phyloP scores from a whole-genome alignment of 352 stramenopile species.

The Phytophthora podocarpi region DNA sequence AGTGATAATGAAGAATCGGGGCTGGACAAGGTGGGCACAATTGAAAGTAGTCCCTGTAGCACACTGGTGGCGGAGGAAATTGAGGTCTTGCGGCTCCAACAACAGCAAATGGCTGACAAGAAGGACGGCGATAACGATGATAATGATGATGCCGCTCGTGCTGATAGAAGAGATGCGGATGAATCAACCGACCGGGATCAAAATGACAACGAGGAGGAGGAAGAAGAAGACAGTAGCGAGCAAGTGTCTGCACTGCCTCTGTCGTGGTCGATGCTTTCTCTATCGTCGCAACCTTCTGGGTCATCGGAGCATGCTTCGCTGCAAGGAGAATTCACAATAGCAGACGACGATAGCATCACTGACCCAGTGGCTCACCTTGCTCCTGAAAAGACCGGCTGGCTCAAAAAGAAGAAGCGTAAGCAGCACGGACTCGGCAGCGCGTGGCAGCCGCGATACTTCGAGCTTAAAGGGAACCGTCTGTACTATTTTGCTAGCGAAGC shows the following conservation, averaged over 20 bases:
- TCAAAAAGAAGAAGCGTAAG: conserved; percentile 84
- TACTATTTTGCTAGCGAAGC: conserved; percentile 83
- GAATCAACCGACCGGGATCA: conserved; percentile 7
- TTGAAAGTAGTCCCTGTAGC: conserved; percentile 27
- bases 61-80: conserved; percentile 32
- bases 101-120: conserved; percentile 21
- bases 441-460: conserved; percentile 82
- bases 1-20: conserved; percentile 9
- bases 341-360: conserved; percentile 23
- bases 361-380: conserved; percentile 25
- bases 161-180: conserved; percentile 11
- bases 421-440: conserved; percentile 70
- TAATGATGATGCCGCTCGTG: background rate
- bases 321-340: conserved; percentile 28
- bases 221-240: conserved; percentile 41
- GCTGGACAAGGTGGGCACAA: background rate
- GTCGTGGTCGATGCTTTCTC: conserved; percentile 70
- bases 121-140: background rate
- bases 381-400: conserved; percentile 75
- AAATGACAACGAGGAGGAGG: conserved; percentile 27
- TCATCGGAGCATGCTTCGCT: conserved; percentile 33
- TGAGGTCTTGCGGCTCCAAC: conserved; percentile 23
- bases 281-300: conserved; percentile 47
- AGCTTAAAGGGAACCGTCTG: conserved; percentile 79
- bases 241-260: conserved; percentile 48